These are phyloP conservation scores for Panellus pusillus DNA, from an alignment of 768 basidiomycete genomes.

Conservation along the genomic window DNA sequence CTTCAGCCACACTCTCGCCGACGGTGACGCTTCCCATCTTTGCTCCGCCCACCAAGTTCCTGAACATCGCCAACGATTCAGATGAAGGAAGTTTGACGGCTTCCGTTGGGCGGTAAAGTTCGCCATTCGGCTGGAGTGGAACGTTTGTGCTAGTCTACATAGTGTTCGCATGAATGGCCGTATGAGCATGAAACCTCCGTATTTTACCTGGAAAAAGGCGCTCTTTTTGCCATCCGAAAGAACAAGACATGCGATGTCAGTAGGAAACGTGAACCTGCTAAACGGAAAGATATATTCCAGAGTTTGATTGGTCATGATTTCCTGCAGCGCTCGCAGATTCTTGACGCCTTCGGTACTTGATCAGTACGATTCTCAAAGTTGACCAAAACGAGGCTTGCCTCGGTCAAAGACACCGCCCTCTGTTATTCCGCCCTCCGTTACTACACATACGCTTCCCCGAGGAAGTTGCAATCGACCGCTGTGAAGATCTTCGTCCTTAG, in stretches of 20 bases:
- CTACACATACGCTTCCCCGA: slow-evolving; percentile 52
- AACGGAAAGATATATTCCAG: slow-evolving; percentile 78
- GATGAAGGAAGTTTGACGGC: slow-evolving; percentile 45
- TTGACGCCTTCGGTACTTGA: slow-evolving; percentile 45
- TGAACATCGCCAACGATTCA: slow-evolving; percentile 53
- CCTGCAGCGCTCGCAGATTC: slow-evolving; percentile 65
- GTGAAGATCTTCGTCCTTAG: slow-evolving; percentile 68
- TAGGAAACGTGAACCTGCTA: slow-evolving; percentile 69
- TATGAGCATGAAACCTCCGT: background rate
- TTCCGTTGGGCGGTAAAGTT: slow-evolving; percentile 51
- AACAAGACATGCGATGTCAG: slow-evolving; percentile 68
- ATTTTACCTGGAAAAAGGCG: slow-evolving; percentile 67
- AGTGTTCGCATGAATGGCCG: background rate
- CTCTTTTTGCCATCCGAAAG: slow-evolving; percentile 66
- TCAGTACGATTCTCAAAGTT: background rate
- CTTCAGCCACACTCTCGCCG: slow-evolving; percentile 58
- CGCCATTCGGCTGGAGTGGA: slow-evolving; percentile 40
- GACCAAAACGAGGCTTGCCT: slow-evolving; percentile 35
- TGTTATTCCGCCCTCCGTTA: slow-evolving; percentile 65
- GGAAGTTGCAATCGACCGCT: slow-evolving; percentile 77
- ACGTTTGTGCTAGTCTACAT: slow-evolving; percentile 60
- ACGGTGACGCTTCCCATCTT: slow-evolving; percentile 57
- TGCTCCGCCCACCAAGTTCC: slow-evolving; percentile 61
- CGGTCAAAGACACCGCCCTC: slow-evolving; percentile 67
- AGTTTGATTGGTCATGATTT: slow-evolving; percentile 62